phyloP scores from a whole-genome alignment of 495 filamentous ascomycete genomes.

The Xylaria sp. region DNA sequence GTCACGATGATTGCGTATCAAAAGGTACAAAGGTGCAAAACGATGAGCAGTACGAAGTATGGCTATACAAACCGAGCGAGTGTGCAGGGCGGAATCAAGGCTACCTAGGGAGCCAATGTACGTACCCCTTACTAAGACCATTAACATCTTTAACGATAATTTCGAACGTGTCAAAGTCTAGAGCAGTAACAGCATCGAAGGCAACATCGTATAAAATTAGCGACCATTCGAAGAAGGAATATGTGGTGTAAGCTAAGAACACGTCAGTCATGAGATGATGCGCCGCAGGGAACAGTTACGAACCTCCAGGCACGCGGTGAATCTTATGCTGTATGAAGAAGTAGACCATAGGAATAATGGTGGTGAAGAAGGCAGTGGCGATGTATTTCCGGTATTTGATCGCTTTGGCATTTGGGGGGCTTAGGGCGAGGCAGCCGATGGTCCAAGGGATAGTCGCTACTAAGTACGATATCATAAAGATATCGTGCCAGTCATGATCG shows the following conservation, averaged over 20 bases:
- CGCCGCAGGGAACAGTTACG: slow-evolving; percentile 37
- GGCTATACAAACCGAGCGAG: slow-evolving; percentile 37
- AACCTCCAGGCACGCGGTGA: slow-evolving; percentile 92
- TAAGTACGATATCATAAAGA: slow-evolving; percentile 99
- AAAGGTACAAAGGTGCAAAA: slow-evolving; percentile 3
- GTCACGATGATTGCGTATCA: not conserved
- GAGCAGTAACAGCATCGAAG: slow-evolving; percentile 95
- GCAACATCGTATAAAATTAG: slow-evolving; percentile 93
- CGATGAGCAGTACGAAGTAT: not conserved
- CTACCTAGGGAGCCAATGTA: slow-evolving; percentile 93
- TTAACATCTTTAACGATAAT: slow-evolving; percentile 87
- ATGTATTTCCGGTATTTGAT: slow-evolving; percentile 90
- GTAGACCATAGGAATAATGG: slow-evolving; percentile 88
- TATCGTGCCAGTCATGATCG: slow-evolving; percentile 98
- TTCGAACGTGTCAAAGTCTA: slow-evolving; percentile 93
- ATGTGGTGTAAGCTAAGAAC: slow-evolving; percentile 84
- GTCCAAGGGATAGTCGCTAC: slow-evolving; percentile 97
- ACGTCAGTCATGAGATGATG: slow-evolving; percentile 23
- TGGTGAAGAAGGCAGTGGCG: slow-evolving; percentile 86
- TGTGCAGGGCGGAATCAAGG: slow-evolving; percentile 31
- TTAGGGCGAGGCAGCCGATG: slow-evolving; percentile 84
- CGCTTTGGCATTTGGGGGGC: slow-evolving; percentile 82
- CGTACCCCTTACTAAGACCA: slow-evolving; percentile 97
- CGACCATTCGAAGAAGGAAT: slow-evolving; percentile 98
- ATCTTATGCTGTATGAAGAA: slow-evolving; percentile 99